Evolutionary conservation across 768 basidiomycete species (phyloP).

Genomic region (Leccinum pellstonianum): DNA sequence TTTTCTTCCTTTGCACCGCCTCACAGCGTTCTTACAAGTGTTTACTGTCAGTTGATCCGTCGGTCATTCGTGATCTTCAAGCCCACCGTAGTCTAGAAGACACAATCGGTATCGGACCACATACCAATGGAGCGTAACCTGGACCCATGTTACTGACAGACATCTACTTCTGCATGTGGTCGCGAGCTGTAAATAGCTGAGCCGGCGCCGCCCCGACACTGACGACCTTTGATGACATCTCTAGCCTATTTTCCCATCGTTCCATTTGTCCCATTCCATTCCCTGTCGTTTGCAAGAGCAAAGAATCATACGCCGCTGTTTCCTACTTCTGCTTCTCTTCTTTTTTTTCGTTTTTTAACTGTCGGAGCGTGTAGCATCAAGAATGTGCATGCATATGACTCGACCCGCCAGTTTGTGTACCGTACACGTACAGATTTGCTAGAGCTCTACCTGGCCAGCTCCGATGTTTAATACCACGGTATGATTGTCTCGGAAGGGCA

Average conservation of each 20-base stretch:
- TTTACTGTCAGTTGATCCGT: constrained; percentile 73
- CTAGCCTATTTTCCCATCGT: constrained; percentile 20
- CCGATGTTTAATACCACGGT: constrained; percentile 9
- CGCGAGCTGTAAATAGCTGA: constrained; percentile 26
- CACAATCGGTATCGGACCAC: constrained; percentile 31
- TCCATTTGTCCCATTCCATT: constrained; percentile 20
- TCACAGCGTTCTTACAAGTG: constrained; percentile 15
- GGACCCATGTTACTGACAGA: constrained; percentile 15
- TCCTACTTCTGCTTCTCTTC: constrained; percentile 8
- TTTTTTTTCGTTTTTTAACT: neutral
- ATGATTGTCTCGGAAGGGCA: neutral
- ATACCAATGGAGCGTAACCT: constrained; percentile 30
- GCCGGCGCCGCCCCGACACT: constrained; percentile 15
- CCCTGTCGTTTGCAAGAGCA: constrained; percentile 14
- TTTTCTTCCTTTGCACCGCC: constrained; percentile 11
- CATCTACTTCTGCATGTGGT: constrained; percentile 17
- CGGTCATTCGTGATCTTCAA: constrained; percentile 84
- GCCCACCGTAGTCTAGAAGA: constrained; percentile 83
- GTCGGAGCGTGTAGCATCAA: constrained; percentile 27
- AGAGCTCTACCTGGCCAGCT: constrained; percentile 21
- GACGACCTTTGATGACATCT: constrained; percentile 32
- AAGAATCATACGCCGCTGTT: constrained; percentile 17
- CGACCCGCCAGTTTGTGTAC: constrained; percentile 20
- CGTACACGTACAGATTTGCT: constrained; percentile 28
- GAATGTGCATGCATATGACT: constrained; percentile 29